A percentile compares a stretch with the other conserved stretches of the same genome.
Evolutionary conservation across 179 eudicot genomes (phyloP).

Genomic region (Drosera spatulata): DNA sequence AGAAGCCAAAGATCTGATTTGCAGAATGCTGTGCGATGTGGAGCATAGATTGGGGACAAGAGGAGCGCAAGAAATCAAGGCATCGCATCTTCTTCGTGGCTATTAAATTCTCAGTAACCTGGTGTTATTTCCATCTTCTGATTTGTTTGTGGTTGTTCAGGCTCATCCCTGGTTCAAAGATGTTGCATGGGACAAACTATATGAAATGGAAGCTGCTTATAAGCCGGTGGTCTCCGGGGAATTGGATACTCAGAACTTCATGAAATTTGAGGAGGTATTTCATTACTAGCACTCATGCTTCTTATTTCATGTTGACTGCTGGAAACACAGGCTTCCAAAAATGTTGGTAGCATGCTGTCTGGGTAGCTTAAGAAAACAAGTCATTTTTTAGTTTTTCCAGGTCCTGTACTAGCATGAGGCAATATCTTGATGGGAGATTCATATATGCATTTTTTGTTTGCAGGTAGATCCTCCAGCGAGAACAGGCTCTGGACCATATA

Average conservation of each 20-base stretch:
- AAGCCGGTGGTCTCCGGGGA: constrained; percentile 58
- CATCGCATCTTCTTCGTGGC: constrained; percentile 5
- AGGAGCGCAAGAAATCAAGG: constrained; percentile 59
- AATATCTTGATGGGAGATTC: not conserved
- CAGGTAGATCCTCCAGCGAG: constrained; percentile 29
- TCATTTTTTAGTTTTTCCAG: not conserved
- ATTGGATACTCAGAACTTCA: constrained; percentile 62
- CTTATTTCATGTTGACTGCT: no score
- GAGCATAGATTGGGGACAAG: constrained; percentile 48
- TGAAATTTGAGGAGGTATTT: constrained; percentile 55
- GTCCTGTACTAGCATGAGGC: not conserved
- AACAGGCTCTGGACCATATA: constrained; percentile 25
- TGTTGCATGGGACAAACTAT: constrained; percentile 49
- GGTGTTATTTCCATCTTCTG: not conserved
- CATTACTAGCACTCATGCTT: not conserved
- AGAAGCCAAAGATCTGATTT: constrained; percentile 61
- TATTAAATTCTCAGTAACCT: not conserved
- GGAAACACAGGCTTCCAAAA: no score
- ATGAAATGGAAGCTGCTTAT: constrained; percentile 60
- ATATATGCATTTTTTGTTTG: not conserved
- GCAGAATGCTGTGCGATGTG: constrained; percentile 54
- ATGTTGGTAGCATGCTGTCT: no score
- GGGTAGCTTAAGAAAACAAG: no score
- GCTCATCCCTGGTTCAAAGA: constrained; percentile 71
- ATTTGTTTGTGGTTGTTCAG: constrained; percentile 16